Base-by-base conservation (phyloP, 306 rosid genomes). In the Luffa aegyptiaca region DNA sequence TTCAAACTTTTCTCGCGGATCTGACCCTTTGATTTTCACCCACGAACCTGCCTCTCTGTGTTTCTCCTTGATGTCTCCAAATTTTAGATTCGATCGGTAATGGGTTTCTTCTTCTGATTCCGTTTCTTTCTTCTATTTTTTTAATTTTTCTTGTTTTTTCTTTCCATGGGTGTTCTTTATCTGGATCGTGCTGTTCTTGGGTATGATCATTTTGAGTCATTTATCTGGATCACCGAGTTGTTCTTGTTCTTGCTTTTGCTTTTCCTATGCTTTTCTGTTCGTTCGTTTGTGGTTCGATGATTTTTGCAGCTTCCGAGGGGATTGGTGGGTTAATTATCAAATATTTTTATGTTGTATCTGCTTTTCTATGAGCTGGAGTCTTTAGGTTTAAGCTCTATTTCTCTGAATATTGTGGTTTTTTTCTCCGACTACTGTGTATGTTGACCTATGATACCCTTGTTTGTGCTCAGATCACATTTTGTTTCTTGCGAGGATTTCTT, bases 21-120 rank as follows among this genome's bases (percentile, higher is more conserved):
- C 97, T 86, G 64, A 63, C 75, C 86, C 80, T 80, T 61, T 81
- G 81, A 86, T 79, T 74, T 84, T 18, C 57, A 41, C 69, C 63
- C 78, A 11, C 77, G 20, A 62, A 44, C 36, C 10, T 79, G 76
- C 49, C 39, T 33, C 31, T 44, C 73, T 72, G 76, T 65, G 41
- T 76, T 46, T 61, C 48, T 81, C 79, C 45, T 85, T 85, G 82
- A 78, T 80, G 86, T 78, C 82, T 69, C 8, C 51, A 9, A 46
- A 58, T 77, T 81, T 61, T 63, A 80, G 81, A 51, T 84, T 72
- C 56, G 45, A 79, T 80, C 57, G 78, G 87, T 87, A 86, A 10
- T 36, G 62, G 8, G 14, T 74, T 68, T 80, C 83, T 65, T 18
- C 59, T 48, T 44, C 17, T 44, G 6, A 69, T 78, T 63, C 58